A percentile compares a stretch with the other conserved stretches of the same genome.
phyloP scores from a whole-genome alignment of 768 basidiomycete genomes.

The Rhizopogon sp. region DNA sequence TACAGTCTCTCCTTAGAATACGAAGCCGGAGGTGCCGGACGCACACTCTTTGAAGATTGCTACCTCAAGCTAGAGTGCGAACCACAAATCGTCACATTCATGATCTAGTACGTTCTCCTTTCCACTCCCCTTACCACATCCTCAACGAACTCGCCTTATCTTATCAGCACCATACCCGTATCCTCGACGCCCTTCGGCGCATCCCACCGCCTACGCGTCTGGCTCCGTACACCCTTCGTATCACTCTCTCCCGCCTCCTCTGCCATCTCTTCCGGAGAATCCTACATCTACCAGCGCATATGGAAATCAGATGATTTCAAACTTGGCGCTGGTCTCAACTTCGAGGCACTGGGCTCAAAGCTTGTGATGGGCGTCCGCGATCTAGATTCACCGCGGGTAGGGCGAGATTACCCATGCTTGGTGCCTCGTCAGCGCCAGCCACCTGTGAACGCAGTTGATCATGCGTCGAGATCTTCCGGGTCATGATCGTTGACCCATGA shows the following conservation, averaged over 20 bases:
- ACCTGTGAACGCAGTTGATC: not conserved
- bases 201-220: conserved; percentile 59
- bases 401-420: conserved; percentile 3
- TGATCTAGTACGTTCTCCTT: conserved; percentile 49
- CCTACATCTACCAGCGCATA: conserved; percentile 59
- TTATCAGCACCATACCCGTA: conserved; percentile 47
- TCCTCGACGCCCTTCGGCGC: conserved; percentile 50
- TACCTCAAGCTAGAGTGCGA: conserved; percentile 50
- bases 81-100: conserved; percentile 47
- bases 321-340: conserved; percentile 52
- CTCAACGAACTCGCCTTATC: not conserved
- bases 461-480: not conserved
- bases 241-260: conserved; percentile 21
- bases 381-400: conserved; percentile 6
- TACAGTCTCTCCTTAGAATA: conserved; percentile 61
- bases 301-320: conserved; percentile 64
- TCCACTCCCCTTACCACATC: not conserved
- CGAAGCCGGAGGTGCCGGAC: conserved; percentile 58
- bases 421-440: conserved; percentile 6
- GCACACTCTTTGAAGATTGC: conserved; percentile 47
- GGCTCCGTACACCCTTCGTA: conserved; percentile 47
- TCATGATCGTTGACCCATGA: conserved; percentile 5
- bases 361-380: conserved; percentile 44
- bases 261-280: conserved; percentile 34
- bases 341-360: conserved; percentile 42